Conservation (phyloP, 129 eudicot species). For the Flaveria sonorensis region DNA sequence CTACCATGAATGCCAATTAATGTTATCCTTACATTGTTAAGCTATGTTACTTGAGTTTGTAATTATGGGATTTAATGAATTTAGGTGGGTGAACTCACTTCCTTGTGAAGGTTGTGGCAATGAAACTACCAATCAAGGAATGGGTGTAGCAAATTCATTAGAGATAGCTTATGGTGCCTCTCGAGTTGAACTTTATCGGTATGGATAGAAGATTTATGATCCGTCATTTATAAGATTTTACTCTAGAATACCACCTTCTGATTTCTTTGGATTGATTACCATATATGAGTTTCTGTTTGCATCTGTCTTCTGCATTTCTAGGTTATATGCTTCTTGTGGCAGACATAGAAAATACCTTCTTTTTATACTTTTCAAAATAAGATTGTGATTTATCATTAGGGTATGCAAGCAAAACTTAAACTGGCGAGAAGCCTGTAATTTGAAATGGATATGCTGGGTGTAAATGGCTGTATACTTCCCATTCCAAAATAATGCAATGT, state of each 20-base stretch:
- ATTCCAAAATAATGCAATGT: not conserved
- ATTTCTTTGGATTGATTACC: not conserved
- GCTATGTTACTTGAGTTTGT: constrained; percentile 9
- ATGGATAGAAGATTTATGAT: constrained; percentile 31
- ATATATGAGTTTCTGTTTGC: not conserved
- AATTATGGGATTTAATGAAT: constrained; percentile 17
- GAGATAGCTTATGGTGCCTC: constrained; percentile 70
- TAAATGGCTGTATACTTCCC: not conserved
- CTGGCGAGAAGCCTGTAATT: not conserved
- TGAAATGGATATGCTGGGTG: not conserved
- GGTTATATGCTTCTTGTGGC: not conserved
- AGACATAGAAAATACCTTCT: not conserved
- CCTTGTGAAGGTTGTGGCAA: constrained; percentile 83
- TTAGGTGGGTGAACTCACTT: constrained; percentile 91
- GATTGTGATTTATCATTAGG: not conserved
- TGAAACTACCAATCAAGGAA: constrained; percentile 70
- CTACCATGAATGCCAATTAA: not conserved
- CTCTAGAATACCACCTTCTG: constrained; percentile 2
- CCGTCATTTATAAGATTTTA: not conserved
- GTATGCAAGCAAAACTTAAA: not conserved
- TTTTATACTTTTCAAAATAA: not conserved
- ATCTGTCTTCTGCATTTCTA: not conserved
- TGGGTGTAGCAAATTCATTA: constrained; percentile 60
- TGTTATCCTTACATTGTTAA: constrained; percentile 10
- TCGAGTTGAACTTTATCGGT: constrained; percentile 91